phyloP scores from a whole-genome alignment of 352 stramenopile genomes.

The Phytopythium vexans region DNA sequence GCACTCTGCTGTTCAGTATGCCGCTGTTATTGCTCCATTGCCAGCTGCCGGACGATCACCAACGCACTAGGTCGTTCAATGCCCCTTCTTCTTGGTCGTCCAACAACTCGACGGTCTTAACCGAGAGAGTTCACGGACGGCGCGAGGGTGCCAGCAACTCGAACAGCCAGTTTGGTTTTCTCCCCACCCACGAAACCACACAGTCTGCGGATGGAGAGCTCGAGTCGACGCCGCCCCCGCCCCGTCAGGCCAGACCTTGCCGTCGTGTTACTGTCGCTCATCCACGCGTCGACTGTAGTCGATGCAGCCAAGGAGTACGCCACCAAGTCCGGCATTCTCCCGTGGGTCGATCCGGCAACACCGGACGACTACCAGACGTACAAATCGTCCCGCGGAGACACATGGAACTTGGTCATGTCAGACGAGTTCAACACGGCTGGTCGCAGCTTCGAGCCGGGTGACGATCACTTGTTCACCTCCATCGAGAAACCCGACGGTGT shows the following conservation, averaged over 20 bases:
- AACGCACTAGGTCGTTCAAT: too few relatives aligned
- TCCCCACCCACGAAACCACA: too few relatives aligned
- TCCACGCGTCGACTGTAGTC: background rate
- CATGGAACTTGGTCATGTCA: conserved; percentile 64
- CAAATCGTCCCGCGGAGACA: conserved; percentile 40
- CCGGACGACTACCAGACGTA: conserved; percentile 22
- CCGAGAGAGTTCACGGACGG: too few relatives aligned
- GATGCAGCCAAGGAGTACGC: conserved; percentile 9
- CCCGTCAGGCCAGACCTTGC: background rate
- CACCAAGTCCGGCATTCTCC: conserved; percentile 29
- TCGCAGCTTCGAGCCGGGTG: conserved; percentile 76
- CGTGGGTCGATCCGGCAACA: conserved; percentile 38
- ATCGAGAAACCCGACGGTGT: conserved; percentile 53
- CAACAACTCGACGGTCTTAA: too few relatives aligned
- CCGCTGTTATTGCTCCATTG: too few relatives aligned
- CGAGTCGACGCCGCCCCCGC: too few relatives aligned
- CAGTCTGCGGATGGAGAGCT: too few relatives aligned
- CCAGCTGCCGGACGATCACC: too few relatives aligned
- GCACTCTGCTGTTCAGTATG: too few relatives aligned
- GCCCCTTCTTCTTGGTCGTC: too few relatives aligned
- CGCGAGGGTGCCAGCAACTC: conserved; percentile 12
- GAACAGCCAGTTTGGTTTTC: background rate
- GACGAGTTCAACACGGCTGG: conserved; percentile 62
- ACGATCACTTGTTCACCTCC: conserved; percentile 90
- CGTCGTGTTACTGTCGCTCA: background rate